Evolutionary conservation across 441 rosid genomes (phyloP), one percentile per base, ranked within the genome.

Genomic region (Eugenia klotzschiana): DNA sequence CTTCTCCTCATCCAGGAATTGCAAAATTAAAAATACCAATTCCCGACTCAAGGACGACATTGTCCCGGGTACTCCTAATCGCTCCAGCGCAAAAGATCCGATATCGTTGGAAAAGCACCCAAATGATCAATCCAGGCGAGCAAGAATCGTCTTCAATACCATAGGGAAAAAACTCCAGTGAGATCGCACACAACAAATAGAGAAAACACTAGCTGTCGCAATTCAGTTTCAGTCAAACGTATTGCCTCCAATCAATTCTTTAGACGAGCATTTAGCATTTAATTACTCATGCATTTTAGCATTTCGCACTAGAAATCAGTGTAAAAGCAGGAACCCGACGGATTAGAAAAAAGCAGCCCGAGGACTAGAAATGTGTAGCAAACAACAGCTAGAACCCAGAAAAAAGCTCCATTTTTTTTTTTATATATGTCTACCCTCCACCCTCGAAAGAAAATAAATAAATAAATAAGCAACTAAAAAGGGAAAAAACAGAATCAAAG

Each of bases 1-100:
- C 77, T 83, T 83, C 85, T 83, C 85, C 73, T 83, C 85, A 23
- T 83, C 85, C 26, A 83, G 85, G 80, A 83, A 83, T 81, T 83
- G 85, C 79, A 83, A 33, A 43, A 83, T 83, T 33, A 83, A 79
- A 81, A 83, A 83, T 41, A 83, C 85, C 56, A 83, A 72, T 72
- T 83, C 85, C 82, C 85, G 56, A 23, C 85, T 79, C 74, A 83
- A 81, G 40, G 85, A 83, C 27, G 85, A 54, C 85, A 83, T 57
- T 69, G 77, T 69, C 77, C 77, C 77, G 4, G 77, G 77, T 18
- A 69, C 77, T 37, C 77, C 77, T 69, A 69, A 20, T 33, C 77
- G 77, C 77, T 69, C 77, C 77, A 69, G 77, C 77, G 77, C 77
- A 69, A 69, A 69, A 33, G 77, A 69, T 69, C 77, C 12, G 77